A percentile compares a stretch with the other conserved stretches of the same genome.
phyloP scores from a whole-genome alignment of 352 stramenopile genomes.

The Globisporangium radiosum region DNA sequence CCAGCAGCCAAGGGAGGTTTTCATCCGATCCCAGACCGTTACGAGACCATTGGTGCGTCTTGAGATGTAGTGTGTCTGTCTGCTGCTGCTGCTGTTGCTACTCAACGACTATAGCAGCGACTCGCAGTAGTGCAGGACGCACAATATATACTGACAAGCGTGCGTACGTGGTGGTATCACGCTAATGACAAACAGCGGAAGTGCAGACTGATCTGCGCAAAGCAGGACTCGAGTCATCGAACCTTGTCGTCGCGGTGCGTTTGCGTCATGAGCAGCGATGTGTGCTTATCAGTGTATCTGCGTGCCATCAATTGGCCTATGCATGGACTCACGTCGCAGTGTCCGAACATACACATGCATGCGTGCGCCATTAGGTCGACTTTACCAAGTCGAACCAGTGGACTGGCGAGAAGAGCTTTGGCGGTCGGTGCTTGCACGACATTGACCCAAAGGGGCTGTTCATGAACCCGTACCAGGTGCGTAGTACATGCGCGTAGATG shows the following conservation, averaged over 20 bases:
- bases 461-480: conserved; percentile 61
- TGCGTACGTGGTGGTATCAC: background rate
- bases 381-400: conserved; percentile 69
- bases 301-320: background rate
- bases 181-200: conserved; percentile 12
- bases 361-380: conserved; percentile 30
- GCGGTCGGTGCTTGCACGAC: conserved; percentile 47
- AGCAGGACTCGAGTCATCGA: conserved; percentile 53
- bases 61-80: background rate
- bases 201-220: conserved; percentile 20
- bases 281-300: background rate
- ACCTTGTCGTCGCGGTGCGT: conserved; percentile 52
- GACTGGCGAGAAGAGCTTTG: conserved; percentile 60
- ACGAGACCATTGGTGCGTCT: conserved; percentile 31
- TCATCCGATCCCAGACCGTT: conserved; percentile 30
- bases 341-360: background rate
- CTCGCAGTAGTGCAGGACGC: background rate
- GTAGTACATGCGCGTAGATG: background rate
- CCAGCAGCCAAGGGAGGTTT: conserved; percentile 13
- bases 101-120: background rate
- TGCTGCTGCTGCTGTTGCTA: conserved; percentile 4
- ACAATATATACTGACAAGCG: background rate
- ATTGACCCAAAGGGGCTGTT: conserved; percentile 35
- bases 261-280: background rate
- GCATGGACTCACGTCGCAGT: background rate